Evolutionary conservation across 441 rosid species (phyloP).

Genomic region (Erodium texanum): DNA sequence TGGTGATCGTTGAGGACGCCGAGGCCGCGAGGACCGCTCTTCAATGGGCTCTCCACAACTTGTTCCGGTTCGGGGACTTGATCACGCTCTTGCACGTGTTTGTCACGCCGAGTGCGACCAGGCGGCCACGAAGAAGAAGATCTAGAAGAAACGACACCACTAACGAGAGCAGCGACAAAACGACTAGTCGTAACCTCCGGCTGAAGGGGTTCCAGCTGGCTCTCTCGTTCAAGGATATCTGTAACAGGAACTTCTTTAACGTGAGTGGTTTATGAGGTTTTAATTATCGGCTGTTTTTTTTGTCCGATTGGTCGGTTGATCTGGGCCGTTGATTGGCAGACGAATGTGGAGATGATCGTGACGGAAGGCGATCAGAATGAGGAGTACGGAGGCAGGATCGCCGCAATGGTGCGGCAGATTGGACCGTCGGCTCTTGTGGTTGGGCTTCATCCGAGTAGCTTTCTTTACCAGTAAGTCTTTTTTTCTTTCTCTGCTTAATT

Average conservation of each 20-base stretch:
- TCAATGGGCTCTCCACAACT: conserved; percentile 15
- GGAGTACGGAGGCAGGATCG: conserved; percentile 48
- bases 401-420: conserved; percentile 53
- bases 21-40: background rate
- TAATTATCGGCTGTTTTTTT: too few relatives aligned
- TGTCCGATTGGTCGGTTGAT: background rate
- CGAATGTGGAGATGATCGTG: conserved; percentile 65
- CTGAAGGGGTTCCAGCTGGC: conserved; percentile 13
- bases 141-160: background rate
- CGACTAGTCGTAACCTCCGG: conserved; percentile 7
- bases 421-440: conserved; percentile 75
- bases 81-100: conserved; percentile 15
- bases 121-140: background rate
- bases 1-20: background rate
- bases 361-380: conserved; percentile 55
- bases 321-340: conserved; percentile 4
- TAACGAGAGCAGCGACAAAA: background rate
- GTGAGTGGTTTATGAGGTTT: too few relatives aligned
- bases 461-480: conserved; percentile 62
- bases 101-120: background rate
- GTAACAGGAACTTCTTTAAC: background rate
- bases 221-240: conserved; percentile 2
- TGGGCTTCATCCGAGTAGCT: conserved; percentile 84
- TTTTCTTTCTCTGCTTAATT: background rate
- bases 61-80: conserved; percentile 14